Base-by-base conservation (phyloP, 106 monocot species). In the Acorus gramineus region DNA sequence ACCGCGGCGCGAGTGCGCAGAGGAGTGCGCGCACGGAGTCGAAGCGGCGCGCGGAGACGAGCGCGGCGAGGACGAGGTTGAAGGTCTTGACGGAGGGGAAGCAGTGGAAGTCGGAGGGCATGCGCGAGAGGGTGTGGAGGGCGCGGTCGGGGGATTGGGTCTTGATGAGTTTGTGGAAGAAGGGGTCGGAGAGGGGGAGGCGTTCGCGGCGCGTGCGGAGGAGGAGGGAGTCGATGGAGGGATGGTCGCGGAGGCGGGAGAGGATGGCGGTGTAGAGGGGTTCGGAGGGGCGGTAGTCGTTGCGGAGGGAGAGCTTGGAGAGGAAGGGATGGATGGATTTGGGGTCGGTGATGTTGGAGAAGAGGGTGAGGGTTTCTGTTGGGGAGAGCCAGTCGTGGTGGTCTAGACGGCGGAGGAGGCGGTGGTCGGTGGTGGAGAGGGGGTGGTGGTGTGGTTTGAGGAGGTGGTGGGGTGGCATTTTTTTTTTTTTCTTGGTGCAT, bases 321-420 rank as follows among this genome's bases (percentile, higher is more conserved):
- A 86, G 80, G 52, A 84, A 69, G 66, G 42, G n/a, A 8, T 72
- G 45, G 44, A 95, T 54, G 53, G 78, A 52, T 46, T 78, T 69
- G 66, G 84, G 79, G 67, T 95, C 75, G 63, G 56, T 80, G 10
- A 84, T 9, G 46, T 79, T 69, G 3, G 44, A 62, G 55, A 95
- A 86, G 14, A 95, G 73, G 59, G 89, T 90, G 5, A 95, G 68
- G 14, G 86, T 57, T 69, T 95, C 89, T 49, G 86, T 89, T 54
- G 94, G 94, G 9, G 94, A 67, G 45, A 90, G 86, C 90, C 94
- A 95, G 42, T 90, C 94, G 67, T 73, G 80, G 66, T 85, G 90
- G 44, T 87, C 78, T 46, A 95, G 42, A 60, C 53, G 5, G 59
- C 49, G 6, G 43, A 60, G 14, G 66, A 66, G 1, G 62, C 66